Conservation (phyloP, 495 filamentous ascomycete genomes). For the Lasiosphaeria miniovina region DNA sequence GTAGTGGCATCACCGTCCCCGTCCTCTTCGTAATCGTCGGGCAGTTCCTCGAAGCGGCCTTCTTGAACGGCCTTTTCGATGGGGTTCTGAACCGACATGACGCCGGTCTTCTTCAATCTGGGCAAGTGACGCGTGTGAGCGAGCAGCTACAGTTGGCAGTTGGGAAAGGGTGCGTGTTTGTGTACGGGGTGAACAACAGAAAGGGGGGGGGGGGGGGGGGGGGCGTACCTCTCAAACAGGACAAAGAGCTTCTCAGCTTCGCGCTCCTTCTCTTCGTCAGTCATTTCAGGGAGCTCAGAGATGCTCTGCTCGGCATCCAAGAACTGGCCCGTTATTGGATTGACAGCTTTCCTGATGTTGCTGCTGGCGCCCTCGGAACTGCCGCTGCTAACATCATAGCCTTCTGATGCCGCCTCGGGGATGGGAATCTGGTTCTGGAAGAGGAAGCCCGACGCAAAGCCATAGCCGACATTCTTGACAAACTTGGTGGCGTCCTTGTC, state of each 20-base stretch:
- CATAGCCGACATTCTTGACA: constrained; percentile 83
- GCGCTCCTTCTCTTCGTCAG: constrained; percentile 82
- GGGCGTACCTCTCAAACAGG: constrained; percentile 76
- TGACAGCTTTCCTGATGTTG: constrained; percentile 47
- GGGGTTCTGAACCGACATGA: constrained; percentile 83
- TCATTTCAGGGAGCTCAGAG: constrained; percentile 66
- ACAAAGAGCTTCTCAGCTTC: constrained; percentile 94
- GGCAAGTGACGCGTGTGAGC: constrained; percentile 7
- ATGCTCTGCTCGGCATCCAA: constrained; percentile 61
- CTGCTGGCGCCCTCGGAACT: constrained; percentile 8
- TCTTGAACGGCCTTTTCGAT: constrained; percentile 70
- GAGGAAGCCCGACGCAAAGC: constrained; percentile 86
- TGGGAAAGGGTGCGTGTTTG: constrained; percentile 7
- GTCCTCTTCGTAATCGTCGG: constrained; percentile 37
- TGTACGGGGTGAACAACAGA: no score
- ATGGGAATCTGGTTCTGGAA: constrained; percentile 76
- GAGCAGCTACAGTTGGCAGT: not conserved
- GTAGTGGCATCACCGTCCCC: constrained; percentile 9
- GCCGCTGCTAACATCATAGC: constrained; percentile 41
- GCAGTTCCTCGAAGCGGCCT: constrained; percentile 76
- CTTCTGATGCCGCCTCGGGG: constrained; percentile 62
- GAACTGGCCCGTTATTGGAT: constrained; percentile 89
- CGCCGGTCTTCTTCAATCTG: constrained; percentile 77
- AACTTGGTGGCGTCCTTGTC: constrained; percentile 68
- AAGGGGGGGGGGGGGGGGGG: no score